These are phyloP conservation scores for Pichia thaimueangensis DNA, from an alignment of 805 yeast genomes.

Conservation along the genomic window DNA sequence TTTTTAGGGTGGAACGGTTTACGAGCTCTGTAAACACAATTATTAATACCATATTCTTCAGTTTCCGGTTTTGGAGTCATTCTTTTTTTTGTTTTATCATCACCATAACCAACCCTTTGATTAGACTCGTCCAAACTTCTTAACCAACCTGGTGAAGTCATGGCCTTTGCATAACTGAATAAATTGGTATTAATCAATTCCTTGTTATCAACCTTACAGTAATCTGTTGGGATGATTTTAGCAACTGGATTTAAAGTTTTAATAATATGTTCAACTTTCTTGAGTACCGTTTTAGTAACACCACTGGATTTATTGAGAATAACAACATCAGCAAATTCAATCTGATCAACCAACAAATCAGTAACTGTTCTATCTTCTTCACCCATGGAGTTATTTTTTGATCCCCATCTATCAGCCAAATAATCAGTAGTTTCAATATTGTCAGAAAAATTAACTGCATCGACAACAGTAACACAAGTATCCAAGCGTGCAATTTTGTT, in stretches of 20 bases:
- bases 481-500: slow-evolving; percentile 35
- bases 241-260: slow-evolving; percentile 38
- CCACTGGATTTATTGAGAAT: slow-evolving; percentile 34
- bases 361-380: slow-evolving; percentile 40
- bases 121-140: slow-evolving; percentile 36
- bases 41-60: slow-evolving; percentile 40
- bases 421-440: slow-evolving; percentile 40
- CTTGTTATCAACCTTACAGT: slow-evolving; percentile 31
- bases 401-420: slow-evolving; percentile 34
- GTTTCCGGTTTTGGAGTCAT: slow-evolving; percentile 39
- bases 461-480: slow-evolving; percentile 42
- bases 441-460: slow-evolving; percentile 34
- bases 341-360: slow-evolving; percentile 40
- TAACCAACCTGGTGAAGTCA: slow-evolving; percentile 41
- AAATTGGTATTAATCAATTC: slow-evolving; percentile 33
- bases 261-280: slow-evolving; percentile 30
- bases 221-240: slow-evolving; percentile 31
- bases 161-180: slow-evolving; percentile 37
- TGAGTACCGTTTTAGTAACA: slow-evolving; percentile 23
- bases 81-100: slow-evolving; percentile 15
- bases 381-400: slow-evolving; percentile 30
- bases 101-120: slow-evolving; percentile 29
- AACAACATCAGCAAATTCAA: slow-evolving; percentile 40
- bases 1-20: slow-evolving; percentile 42
- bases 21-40: slow-evolving; percentile 35